Evolutionary conservation across 1,139 yeast species (phyloP), one percentile per base, ranked within the genome.

Genomic region (Meyerozyma smithsonii): DNA sequence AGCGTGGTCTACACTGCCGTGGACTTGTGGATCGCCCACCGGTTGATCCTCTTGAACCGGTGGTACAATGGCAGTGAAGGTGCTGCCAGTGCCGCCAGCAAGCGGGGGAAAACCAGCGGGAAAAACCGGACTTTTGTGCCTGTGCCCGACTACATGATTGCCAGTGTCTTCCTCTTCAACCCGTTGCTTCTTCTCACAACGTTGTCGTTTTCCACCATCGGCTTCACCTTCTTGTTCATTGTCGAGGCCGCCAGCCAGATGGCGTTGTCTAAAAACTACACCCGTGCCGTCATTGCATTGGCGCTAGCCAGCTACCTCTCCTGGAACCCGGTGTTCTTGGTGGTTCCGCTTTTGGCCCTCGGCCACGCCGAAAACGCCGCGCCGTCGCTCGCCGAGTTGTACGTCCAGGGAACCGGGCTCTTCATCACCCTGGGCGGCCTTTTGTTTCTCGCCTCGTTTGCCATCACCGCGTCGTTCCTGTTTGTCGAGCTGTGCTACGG

Each of bases 141-240:
- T 0, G 64, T 69, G 43, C 52, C 64, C 28, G 69, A 72, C 32
- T 68, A 69, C 56, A 55, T 77, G 35, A 69, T 82, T 18, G 78
- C 81, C 0, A 63, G 81, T 14, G 72, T 84, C 43, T 90, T 84
- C 56, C 69, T 85, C 37, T 74, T 88, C 58, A 92, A 89, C 55
- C 99, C 99, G 3, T 68, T 90, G 53, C 64, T 81, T 10, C 61
- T 90, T 2, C 59, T 88, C 42, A 74, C 90, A 10, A 75, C 81
- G 37, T 66, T 85, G 38, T 74, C 95, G 7, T 81, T 81, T 50
- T 84, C 95, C 0, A 79, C 95, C 0, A 64, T 74, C 21, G 52
- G 75, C 1, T 74, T 90, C 54, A 67, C 83, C 4, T 79, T 85
- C 55, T 62, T 81, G 15, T 66, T 79, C 36, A 54, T 87, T 0